phyloP scores from a whole-genome alignment of 2,329 filamentous ascomycete species.

The Botryotinia convoluta region DNA sequence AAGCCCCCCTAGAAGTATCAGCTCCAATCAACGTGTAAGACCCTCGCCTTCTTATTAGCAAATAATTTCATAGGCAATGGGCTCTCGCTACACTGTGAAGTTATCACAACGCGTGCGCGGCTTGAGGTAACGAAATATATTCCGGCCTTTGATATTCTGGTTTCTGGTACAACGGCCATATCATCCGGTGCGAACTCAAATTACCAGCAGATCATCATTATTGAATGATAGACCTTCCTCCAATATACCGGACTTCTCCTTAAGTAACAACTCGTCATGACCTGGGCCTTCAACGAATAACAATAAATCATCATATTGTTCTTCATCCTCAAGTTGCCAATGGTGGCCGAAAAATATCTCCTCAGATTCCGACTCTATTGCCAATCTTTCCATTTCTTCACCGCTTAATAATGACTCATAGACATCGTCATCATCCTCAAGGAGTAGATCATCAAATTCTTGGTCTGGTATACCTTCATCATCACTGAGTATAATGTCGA shows the following conservation, averaged over 20 bases:
- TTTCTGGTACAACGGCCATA: not conserved
- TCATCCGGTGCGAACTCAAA: not conserved
- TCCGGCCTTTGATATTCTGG: not conserved
- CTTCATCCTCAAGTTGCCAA: constrained; percentile 8
- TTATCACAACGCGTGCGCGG: too few relatives aligned
- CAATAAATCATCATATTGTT: constrained; percentile 16
- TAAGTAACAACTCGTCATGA: constrained; percentile 3
- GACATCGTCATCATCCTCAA: not conserved
- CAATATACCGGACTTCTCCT: not conserved
- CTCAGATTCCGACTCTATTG: constrained; percentile 27
- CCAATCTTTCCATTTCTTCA: constrained; percentile 25
- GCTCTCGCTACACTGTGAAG: not conserved
- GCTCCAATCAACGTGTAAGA: not conserved
- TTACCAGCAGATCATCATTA: constrained; percentile 9
- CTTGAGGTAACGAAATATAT: not conserved
- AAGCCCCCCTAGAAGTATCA: not conserved
- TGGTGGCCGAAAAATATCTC: constrained; percentile 29
- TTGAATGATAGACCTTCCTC: not conserved
- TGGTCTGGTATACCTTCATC: not conserved
- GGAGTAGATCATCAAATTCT: constrained; percentile 27
- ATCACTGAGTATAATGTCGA: constrained; percentile 13
- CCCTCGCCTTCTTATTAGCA: not conserved
- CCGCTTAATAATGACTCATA: constrained; percentile 21
- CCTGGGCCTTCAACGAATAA: not conserved
- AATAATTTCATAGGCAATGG: not conserved